A percentile compares a stretch with the other conserved stretches of the same genome.
Conservation (phyloP, 306 rosid genomes). For the Cyamopsis tetragonoloba region DNA sequence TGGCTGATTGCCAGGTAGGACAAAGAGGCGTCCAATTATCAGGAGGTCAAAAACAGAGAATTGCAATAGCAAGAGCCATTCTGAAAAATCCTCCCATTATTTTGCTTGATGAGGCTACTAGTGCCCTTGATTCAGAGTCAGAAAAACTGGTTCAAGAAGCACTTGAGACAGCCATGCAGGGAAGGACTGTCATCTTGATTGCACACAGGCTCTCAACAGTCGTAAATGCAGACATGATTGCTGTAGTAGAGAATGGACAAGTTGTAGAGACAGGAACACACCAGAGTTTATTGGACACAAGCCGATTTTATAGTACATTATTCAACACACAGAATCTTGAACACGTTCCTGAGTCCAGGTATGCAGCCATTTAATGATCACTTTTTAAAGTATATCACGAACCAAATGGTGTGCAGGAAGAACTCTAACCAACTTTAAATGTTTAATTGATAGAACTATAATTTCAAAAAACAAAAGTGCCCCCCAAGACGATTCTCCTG, state of each 20-base stretch:
- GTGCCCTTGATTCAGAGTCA: constrained; percentile 88
- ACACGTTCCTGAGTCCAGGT: constrained; percentile 52
- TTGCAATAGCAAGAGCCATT: constrained; percentile 87
- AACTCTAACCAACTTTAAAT: constrained; percentile 29
- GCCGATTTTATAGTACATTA: constrained; percentile 55
- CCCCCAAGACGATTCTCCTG: constrained; percentile 35
- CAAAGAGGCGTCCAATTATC: constrained; percentile 83
- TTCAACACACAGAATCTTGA: constrained; percentile 67
- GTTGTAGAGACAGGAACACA: constrained; percentile 74
- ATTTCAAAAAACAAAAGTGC: constrained; percentile 37
- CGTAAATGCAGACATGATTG: constrained; percentile 77
- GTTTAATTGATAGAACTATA: constrained; percentile 41
- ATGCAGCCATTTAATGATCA: constrained; percentile 2
- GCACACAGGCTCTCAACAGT: constrained; percentile 87
- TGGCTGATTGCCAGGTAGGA: constrained; percentile 52
- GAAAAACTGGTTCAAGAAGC: constrained; percentile 84
- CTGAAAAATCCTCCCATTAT: constrained; percentile 80
- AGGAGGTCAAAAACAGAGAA: constrained; percentile 91
- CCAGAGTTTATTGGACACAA: constrained; percentile 56
- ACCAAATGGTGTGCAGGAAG: background rate
- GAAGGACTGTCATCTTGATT: constrained; percentile 72
- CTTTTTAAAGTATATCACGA: background rate
- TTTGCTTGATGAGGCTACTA: constrained; percentile 86
- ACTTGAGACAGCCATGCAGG: constrained; percentile 73
- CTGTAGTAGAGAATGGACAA: constrained; percentile 66